Base-by-base conservation (phyloP, 306 rosid genomes). In the Oxytropis ochrocephala region DNA sequence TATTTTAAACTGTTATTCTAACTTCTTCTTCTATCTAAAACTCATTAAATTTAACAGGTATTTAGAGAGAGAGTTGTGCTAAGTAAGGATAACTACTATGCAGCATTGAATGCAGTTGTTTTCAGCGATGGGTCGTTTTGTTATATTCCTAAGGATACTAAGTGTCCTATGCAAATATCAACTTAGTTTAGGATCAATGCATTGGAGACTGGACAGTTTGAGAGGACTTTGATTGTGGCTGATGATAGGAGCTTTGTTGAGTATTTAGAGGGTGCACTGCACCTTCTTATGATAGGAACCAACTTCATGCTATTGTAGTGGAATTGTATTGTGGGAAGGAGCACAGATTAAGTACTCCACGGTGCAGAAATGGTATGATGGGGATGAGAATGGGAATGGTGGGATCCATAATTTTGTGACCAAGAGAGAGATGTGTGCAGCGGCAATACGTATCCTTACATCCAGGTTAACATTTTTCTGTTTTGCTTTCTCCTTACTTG, bases 201-300 rank as follows among this genome's bases (percentile, higher is more conserved):
- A 0, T 33, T 86, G 74, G 98, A 92, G 65, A 92, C 96, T 0
- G 98, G 98, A 24, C 96, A 92, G 68, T 92, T 35, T n/a, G n/a
- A n/a, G n/a, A n/a, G n/a, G n/a, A n/a, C n/a, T n/a, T n/a, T n/a
- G n/a, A n/a, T n/a, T n/a, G 95, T 92, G 30, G 96, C 98, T 0
- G 98, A 92, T 16, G 98, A 92, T 56, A 72, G 87, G 78, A 87
- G 98, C 44, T 89, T 77, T 42, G 98, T 89, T 35, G 98, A 92
- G 83, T 92, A 92, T 86, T 78, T 92, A 77, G 96, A 92, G 98
- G 98, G 1, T 92, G 98, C 53, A 92, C 98, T 0, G 98, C 98
- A 0, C 98, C 98, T 18, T 87, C 96, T 43, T 92, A 92, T 73
- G 98, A 92, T 68, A 78, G 72, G 64, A 92, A 92, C 66, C 98